Base-by-base conservation (phyloP, 176 grass and related monocot genomes). In the Miscanthus lutarioriparius region DNA sequence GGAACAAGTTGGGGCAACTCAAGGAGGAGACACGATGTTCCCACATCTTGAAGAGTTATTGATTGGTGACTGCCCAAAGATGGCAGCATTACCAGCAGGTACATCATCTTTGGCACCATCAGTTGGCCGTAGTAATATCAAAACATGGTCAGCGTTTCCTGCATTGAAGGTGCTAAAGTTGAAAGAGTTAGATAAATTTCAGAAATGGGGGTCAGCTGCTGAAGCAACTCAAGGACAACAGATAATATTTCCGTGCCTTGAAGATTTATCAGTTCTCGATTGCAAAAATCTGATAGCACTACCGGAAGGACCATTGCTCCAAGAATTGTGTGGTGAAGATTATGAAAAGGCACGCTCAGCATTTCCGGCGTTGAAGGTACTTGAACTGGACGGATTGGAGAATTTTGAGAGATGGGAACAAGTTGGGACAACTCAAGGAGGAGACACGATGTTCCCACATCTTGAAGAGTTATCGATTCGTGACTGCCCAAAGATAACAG, bases 361-460 rank as follows among this genome's bases (percentile, higher is more conserved):
- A 37, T 61, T 76, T 76, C 12, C 51, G 23, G 33, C 3, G 4
- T 23, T 77, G 22, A 63, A 27, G 36, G 10, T 2, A 27, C 7
- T 62, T 27, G 1, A 27, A 1, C 14, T 62, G n/a, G 0, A 3
- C 1, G 0, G 3, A 0, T 8, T 77, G 2, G 4, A 16, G 1
- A 61, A 35, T 35, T 77, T 58, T 11, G 2, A 20, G 9, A 40
- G 40, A 17, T 67, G 64, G n/a, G 49, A 72, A 15, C 28, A 9
- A 72, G 14, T 8, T 17, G 62, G 13, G 4, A 1, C 63, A 65
- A 15, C 5, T 16, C 63, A 65, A 32, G 63, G 27, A 65, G 63
- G 25, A 64, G 12, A 65, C 14, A 16, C 27, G 5, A 17, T 65
- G 26, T 65, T 65, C 32, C 63, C 63, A 32, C 14, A 16, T 65